Percentiles rank a stretch among this genome's conserved stretches.
Conservation (phyloP, 495 filamentous ascomycete species). For the Penicillium canescens region DNA sequence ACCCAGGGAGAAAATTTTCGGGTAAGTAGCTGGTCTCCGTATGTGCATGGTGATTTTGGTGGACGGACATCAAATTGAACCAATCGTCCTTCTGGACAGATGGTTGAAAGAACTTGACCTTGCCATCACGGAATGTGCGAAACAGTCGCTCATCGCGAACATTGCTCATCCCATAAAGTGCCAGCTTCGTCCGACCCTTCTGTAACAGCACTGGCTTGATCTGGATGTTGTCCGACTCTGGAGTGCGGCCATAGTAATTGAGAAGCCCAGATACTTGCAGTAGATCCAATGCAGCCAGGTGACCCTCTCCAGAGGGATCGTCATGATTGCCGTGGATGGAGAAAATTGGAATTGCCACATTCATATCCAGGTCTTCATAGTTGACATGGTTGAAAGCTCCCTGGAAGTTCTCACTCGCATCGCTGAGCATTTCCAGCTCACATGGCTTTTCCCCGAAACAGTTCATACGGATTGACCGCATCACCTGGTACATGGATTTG, state of each 20-base stretch:
- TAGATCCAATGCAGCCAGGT: slow-evolving; percentile 85
- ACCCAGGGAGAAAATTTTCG: slow-evolving; percentile 91
- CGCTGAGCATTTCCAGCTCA: slow-evolving; percentile 91
- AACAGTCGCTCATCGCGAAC: slow-evolving; percentile 93
- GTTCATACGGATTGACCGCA: slow-evolving; percentile 88
- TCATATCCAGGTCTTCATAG: slow-evolving; percentile 97
- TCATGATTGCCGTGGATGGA: slow-evolving; percentile 99
- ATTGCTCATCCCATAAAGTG: slow-evolving; percentile 94
- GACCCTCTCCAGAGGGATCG: slow-evolving; percentile 91
- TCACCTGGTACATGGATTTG: slow-evolving; percentile 95
- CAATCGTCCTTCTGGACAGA: slow-evolving; percentile 82
- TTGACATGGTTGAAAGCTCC: slow-evolving; percentile 89
- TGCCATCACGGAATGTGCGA: slow-evolving; percentile 87
- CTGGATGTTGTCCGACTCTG: slow-evolving; percentile 87
- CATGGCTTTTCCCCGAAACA: slow-evolving; percentile 95
- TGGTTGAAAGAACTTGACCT: slow-evolving; percentile 91
- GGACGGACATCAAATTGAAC: slow-evolving; percentile 95
- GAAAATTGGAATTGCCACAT: slow-evolving; percentile 95
- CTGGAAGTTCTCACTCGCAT: slow-evolving; percentile 85
- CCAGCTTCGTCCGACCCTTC: slow-evolving; percentile 91
- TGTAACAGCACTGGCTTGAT: slow-evolving; percentile 90
- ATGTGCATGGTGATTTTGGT: slow-evolving; percentile 94
- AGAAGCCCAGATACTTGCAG: slow-evolving; percentile 87
- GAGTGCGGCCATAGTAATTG: slow-evolving; percentile 94
- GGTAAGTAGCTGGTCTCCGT: slow-evolving; percentile 89